Evolutionary conservation across 495 filamentous ascomycete genomes (phyloP).

Genomic region (Penicillium flavigenum): DNA sequence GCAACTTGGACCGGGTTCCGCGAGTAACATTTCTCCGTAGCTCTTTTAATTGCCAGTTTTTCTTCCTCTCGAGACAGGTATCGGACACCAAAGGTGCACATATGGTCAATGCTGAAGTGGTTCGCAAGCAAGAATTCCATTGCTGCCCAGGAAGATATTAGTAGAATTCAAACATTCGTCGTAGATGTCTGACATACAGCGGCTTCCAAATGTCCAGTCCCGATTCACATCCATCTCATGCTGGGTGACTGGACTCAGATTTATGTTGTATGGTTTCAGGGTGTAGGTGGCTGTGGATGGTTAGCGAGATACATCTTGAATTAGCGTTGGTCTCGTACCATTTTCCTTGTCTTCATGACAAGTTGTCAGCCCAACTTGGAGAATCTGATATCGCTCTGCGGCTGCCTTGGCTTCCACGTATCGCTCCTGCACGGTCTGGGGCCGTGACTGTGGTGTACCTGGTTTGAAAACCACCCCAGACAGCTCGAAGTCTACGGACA

Average conservation of each 20-base stretch:
- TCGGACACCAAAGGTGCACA: constrained; percentile 59
- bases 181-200: constrained; percentile 34
- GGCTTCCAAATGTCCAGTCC: constrained; percentile 52
- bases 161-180: neutral
- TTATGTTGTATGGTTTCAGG: constrained; percentile 68
- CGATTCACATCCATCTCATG: constrained; percentile 54
- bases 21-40: constrained; percentile 28
- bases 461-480: constrained; percentile 58
- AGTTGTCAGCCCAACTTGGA: constrained; percentile 76
- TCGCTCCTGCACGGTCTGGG: constrained; percentile 57
- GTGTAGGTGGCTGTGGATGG: constrained; percentile 50
- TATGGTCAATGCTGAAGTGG: constrained; percentile 59
- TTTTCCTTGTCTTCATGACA: constrained; percentile 53
- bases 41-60: constrained; percentile 33
- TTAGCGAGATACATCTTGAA: neutral
- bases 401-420: constrained; percentile 64
- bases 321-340: constrained; percentile 27
- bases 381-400: constrained; percentile 67
- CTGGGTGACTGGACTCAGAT: constrained; percentile 55
- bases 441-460: constrained; percentile 22
- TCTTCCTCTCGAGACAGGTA: constrained; percentile 72
- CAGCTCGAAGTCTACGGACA: constrained; percentile 75
- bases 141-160: constrained; percentile 37
- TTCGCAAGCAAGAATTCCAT: constrained; percentile 62
- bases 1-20: constrained; percentile 38